Conservation (phyloP, 2,329 filamentous ascomycete species). For the Botrytis squamosa region DNA sequence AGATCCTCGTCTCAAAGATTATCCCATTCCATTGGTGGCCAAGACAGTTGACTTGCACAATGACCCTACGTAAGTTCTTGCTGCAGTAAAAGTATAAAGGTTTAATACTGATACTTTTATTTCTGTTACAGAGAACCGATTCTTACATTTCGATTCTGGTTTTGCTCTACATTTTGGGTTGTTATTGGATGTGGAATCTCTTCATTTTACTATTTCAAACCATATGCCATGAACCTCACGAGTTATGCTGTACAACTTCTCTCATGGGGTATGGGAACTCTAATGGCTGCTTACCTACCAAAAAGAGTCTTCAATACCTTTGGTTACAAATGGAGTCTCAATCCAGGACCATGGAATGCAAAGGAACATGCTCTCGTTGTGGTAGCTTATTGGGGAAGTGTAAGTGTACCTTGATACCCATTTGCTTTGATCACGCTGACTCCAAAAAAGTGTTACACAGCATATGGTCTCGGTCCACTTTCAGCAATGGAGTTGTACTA, state of each 20-base stretch:
- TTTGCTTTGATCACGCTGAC: slow-evolving; percentile 67
- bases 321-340: slow-evolving; percentile 45
- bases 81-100: not conserved
- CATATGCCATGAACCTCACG: slow-evolving; percentile 34
- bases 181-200: slow-evolving; percentile 37
- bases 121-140: slow-evolving; percentile 35
- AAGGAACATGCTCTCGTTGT: slow-evolving; percentile 68
- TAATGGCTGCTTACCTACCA: slow-evolving; percentile 36
- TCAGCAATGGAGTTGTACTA: slow-evolving; percentile 59
- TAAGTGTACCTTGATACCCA: slow-evolving; percentile 49
- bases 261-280: slow-evolving; percentile 39
- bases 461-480: slow-evolving; percentile 56
- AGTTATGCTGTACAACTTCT: slow-evolving; percentile 40
- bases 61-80: slow-evolving; percentile 33
- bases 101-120: not conserved
- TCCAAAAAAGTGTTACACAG: slow-evolving; percentile 33
- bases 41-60: slow-evolving; percentile 40
- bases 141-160: slow-evolving; percentile 40
- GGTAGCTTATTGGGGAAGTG: slow-evolving; percentile 41
- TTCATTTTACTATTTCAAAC: slow-evolving; percentile 41
- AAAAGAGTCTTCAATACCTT: slow-evolving; percentile 32
- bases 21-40: slow-evolving; percentile 39
- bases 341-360: slow-evolving; percentile 66
- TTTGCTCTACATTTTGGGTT: slow-evolving; percentile 40
- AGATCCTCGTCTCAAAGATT: slow-evolving; percentile 38